Evolutionary conservation across 2,329 filamentous ascomycete genomes (phyloP).

Genomic region (Botrytis hyacinthi): DNA sequence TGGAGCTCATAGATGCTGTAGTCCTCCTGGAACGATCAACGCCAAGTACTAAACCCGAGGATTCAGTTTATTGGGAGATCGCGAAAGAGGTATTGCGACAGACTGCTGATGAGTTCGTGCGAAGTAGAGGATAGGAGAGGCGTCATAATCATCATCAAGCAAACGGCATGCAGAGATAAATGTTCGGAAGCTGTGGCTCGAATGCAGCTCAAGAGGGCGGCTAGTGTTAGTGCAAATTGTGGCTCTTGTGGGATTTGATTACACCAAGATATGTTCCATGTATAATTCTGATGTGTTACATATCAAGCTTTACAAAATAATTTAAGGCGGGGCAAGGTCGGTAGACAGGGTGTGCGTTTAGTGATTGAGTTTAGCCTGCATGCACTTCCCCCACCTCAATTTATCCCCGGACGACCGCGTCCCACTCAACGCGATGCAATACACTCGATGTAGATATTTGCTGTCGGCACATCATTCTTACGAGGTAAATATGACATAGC

Average conservation of each 20-base stretch:
- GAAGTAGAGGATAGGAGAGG: neutral
- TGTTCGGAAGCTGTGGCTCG: neutral
- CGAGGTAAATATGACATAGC: neutral
- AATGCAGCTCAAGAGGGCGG: neutral
- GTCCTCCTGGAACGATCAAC: too few species aligned
- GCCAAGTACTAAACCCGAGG: neutral
- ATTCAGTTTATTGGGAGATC: neutral
- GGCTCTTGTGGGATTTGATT: neutral
- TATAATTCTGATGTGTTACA: neutral
- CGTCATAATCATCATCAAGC: neutral
- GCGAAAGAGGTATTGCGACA: neutral
- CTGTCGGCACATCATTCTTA: conserved; percentile 3
- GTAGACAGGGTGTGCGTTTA: neutral
- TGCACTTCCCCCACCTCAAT: neutral
- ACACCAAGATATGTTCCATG: neutral
- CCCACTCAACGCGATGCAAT: neutral
- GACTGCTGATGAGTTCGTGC: neutral
- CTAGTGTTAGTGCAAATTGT: neutral
- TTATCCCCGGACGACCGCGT: neutral
- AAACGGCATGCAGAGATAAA: neutral
- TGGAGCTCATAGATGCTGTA: neutral
- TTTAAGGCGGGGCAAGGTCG: neutral
- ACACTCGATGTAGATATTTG: neutral
- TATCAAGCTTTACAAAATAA: neutral
- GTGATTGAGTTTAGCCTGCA: neutral